A percentile compares a stretch with the other conserved stretches of the same genome.
Conservation (phyloP, 306 rosid genomes). For the Astragalus membranaceus region DNA sequence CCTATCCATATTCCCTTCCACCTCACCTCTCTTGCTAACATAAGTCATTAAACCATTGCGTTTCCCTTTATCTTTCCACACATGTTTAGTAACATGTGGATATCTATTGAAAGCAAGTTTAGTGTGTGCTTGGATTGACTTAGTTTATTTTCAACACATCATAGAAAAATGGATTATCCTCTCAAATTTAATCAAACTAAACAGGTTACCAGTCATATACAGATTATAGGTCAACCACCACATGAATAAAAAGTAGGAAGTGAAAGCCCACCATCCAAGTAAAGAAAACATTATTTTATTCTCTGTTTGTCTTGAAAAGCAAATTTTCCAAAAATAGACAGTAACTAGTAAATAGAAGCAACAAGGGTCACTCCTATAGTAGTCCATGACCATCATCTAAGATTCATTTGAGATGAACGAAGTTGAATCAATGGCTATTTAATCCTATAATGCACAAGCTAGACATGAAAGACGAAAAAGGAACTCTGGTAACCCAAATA, state of each 20-base stretch:
- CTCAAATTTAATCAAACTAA: neutral
- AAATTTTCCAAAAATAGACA: neutral
- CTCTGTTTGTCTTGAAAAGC: neutral
- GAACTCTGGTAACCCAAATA: neutral
- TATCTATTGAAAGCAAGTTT: neutral
- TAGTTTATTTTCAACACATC: neutral
- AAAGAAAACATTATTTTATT: neutral
- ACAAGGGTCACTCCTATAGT: neutral
- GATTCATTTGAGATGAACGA: neutral
- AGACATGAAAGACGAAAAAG: neutral
- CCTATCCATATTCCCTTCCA: too few relatives aligned
- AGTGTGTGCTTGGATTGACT: neutral
- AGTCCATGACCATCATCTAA: conserved; percentile 3
- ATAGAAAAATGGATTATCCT: neutral
- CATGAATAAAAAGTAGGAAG: neutral
- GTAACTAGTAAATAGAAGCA: conserved; percentile 8
- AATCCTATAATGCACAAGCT: conserved; percentile 9
- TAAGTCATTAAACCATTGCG: neutral
- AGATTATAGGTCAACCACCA: conserved; percentile 1
- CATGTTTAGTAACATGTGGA: neutral
- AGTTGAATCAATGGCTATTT: neutral
- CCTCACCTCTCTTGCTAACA: too few relatives aligned
- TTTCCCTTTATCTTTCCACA: neutral
- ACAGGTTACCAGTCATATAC: neutral
- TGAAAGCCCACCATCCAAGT: neutral